Evolutionary conservation across 108 stramenopile species (phyloP), one percentile per base, ranked within the genome.

Genomic region (Cyclostephanos tholiformis): DNA sequence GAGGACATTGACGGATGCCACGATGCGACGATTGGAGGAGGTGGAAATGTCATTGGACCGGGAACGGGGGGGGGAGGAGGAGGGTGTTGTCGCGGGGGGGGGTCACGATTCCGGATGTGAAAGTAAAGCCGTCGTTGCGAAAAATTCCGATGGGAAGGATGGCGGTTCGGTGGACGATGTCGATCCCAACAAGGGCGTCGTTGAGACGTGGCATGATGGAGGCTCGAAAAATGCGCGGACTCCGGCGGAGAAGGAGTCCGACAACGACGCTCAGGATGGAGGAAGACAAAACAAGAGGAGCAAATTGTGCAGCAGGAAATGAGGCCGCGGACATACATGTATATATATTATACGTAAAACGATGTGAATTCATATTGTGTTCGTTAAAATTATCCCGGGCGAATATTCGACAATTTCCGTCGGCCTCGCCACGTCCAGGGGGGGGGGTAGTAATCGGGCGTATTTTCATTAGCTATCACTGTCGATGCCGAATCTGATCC

Each of bases 401-500:
- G 32, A 32, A 32, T 32, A 4, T 4, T 32, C 32, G 4, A 32
- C 4, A 32, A 32, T 32, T 4, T 32, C 32, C 32, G 32, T 4
- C 32, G 4, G 4, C 32, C 2, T 4, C 32, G 32, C 32, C 32
- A 32, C 32, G 32, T 32, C 32, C 32, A 4, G 52, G 53, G 22
- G 23, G 7, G 52, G 23, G 7, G 2, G 4, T 25, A 19, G 4
- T 1, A 1, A 8, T 16, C 52, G 23, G 20, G 52, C 17, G 19
- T 52, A 0, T 16, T 2, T 50, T 19, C 2, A 19, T 19, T 6
- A 14, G 27, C 8, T 0, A 13, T 52, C 67, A 79, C 35, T 8
- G 12, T 52, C 69, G 63, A 79, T 84, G 83, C 46, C 89, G 74
- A 12, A 89, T 80, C 78, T 94, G 93, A 69, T 94, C 93, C 9